Evolutionary conservation across 2,329 filamentous ascomycete species (phyloP), one percentile per base, ranked within the genome.

Genomic region (Fusarium xylarioides): DNA sequence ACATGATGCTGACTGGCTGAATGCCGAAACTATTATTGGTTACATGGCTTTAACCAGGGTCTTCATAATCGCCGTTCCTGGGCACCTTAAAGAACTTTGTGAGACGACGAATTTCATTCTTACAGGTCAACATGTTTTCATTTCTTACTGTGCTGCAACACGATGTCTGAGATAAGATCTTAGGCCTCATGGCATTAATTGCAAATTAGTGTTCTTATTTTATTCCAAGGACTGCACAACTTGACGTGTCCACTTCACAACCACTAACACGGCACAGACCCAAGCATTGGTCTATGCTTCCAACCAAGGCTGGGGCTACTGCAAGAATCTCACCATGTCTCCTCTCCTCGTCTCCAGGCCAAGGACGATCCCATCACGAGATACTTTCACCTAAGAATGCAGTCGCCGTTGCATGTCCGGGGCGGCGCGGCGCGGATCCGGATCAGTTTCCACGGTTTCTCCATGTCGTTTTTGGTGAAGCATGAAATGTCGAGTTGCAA

Each of bases 311-410:
- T 43, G 46, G 46, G 35, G 32, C 37, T 63, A 40, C 38, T 53
- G 53, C 60, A 56, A 40, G 44, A 71, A 47, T 69, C 69, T 68
- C 63, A 59, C 54, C 66, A 66, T n/a, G 28, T 52, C 54, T 70
- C 43, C 65, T 54, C 53, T 69, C 53, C 60, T 49, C 55, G 30
- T 62, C 37, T 44, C 40, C 58, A 49, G 43, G 37, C 15, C 35
- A 37, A 43, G 44, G 47, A 47, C 58, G 63, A 74, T 76, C 58
- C 38, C 55, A 78, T 78, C 73, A 78, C 74, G 74, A 78, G 64
- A 78, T 76, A 66, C 63, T 71, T 77, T 77, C 73, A 78, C 74
- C 66, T 77, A 77, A 77, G 62, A 69, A 37, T 52, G 58, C 65
- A 47, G 57, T n/a, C 42, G 32, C 34, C n/a, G 58, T 56, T 63